Evolutionary conservation across 192 early-diverging fungal species (phyloP).

Genomic region (Coemansia sp.): DNA sequence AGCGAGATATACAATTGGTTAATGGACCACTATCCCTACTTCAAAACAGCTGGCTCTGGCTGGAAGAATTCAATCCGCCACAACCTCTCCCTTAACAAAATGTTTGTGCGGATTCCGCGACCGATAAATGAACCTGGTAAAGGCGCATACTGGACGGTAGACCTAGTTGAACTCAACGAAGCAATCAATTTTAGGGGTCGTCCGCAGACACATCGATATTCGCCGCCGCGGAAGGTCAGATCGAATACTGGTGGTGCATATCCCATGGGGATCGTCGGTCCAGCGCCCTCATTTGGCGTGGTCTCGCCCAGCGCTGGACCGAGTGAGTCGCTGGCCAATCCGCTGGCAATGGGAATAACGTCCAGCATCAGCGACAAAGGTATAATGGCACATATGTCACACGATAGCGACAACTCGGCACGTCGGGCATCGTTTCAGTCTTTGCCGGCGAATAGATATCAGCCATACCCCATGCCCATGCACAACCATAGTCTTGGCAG

Average conservation of each 20-base stretch:
- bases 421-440: conserved; percentile 47
- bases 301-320: not conserved
- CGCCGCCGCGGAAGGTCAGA: conserved; percentile 11
- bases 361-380: conserved; percentile 50
- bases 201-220: conserved; percentile 24
- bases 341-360: conserved; percentile 30
- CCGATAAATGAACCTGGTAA: conserved; percentile 84
- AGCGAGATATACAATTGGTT: conserved; percentile 85
- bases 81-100: conserved; percentile 81
- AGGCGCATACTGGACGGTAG: conserved; percentile 81
- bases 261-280: conserved; percentile 6
- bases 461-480: conserved; percentile 31
- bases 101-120: conserved; percentile 75
- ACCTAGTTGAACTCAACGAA: conserved; percentile 51
- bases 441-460: conserved; percentile 31
- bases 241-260: not conserved
- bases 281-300: conserved; percentile 4
- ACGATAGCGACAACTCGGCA: conserved; percentile 1
- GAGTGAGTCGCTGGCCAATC: not conserved
- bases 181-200: conserved; percentile 21
- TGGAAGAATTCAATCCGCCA: conserved; percentile 91
- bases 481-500: conserved; percentile 1
- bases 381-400: conserved; percentile 3
- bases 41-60: conserved; percentile 66
- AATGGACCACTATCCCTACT: conserved; percentile 76